Evolutionary conservation across 2,329 filamentous ascomycete species (phyloP).

Genomic region (Ascochyta clinopodiicola): DNA sequence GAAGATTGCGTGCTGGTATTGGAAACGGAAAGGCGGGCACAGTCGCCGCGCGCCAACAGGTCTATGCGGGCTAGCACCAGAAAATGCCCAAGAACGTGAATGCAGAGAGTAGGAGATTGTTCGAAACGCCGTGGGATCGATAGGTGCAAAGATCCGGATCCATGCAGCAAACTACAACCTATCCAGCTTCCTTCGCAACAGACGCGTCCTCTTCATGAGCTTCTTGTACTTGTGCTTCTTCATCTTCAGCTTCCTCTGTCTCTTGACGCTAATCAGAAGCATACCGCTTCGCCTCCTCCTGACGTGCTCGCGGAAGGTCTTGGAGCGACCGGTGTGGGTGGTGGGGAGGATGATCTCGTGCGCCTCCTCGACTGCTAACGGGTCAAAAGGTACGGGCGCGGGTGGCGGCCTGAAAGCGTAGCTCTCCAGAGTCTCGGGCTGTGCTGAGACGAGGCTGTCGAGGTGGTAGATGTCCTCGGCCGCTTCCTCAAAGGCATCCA

Average conservation of each 20-base stretch:
- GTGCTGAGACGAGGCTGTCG: conserved; percentile 39
- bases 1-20: conserved; percentile 30
- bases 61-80: conserved; percentile 30
- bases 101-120: conserved; percentile 35
- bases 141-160: not conserved
- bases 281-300: conserved; percentile 58
- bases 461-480: conserved; percentile 43
- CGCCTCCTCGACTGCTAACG: conserved; percentile 34
- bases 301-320: conserved; percentile 39
- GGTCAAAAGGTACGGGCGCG: conserved; percentile 67
- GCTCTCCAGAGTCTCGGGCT: conserved; percentile 46
- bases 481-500: conserved; percentile 16
- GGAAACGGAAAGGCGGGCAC: conserved; percentile 31
- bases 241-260: conserved; percentile 96
- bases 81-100: conserved; percentile 26
- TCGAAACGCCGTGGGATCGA: conserved; percentile 34
- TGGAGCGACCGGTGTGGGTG: conserved; percentile 17
- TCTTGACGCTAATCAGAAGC: conserved; percentile 86
- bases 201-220: conserved; percentile 90
- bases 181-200: conserved; percentile 81
- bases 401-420: conserved; percentile 80
- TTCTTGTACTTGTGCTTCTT: conserved; percentile 99
- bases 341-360: conserved; percentile 22
- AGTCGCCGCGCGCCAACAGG: conserved; percentile 34
- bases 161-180: conserved; percentile 34